phyloP scores from a whole-genome alignment of 352 stramenopile species.

The Paralagenidium karlingii region DNA sequence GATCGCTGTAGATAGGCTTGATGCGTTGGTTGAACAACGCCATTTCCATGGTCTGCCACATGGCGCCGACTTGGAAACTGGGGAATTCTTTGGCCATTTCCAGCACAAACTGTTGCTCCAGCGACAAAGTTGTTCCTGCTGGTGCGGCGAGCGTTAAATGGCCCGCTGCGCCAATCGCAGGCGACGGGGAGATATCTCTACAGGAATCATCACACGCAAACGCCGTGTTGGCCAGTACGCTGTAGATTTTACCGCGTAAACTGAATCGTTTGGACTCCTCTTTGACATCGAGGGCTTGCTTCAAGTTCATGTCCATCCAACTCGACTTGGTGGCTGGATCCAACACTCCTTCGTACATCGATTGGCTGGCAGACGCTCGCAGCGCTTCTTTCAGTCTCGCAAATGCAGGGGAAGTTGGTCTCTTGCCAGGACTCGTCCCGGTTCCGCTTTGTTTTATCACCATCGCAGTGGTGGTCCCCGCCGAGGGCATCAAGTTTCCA shows the following conservation, averaged over 20 bases:
- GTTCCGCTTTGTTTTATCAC: no score
- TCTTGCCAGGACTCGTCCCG: no score
- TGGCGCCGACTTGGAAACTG: conserved; percentile 47
- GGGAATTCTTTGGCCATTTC: conserved; percentile 63
- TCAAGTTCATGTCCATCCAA: conserved; percentile 1
- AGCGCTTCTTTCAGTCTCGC: conserved; percentile 56
- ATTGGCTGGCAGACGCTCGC: no score
- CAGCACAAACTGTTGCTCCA: conserved; percentile 45
- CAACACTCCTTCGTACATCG: no score
- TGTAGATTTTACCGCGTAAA: conserved; percentile 61
- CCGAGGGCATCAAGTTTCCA: no score
- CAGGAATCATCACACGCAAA: conserved; percentile 19
- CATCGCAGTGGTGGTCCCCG: no score
- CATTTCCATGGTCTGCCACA: conserved; percentile 62
- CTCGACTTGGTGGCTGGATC: conserved; percentile 7
- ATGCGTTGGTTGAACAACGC: conserved; percentile 42
- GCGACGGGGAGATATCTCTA: no score
- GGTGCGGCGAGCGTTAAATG: not conserved
- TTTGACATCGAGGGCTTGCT: conserved; percentile 17
- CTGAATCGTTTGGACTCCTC: conserved; percentile 35
- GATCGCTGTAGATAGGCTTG: conserved; percentile 58
- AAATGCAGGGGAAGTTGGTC: conserved; percentile 49
- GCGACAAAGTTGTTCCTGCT: conserved; percentile 16
- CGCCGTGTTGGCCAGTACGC: conserved; percentile 44
- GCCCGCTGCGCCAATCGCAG: conserved; percentile 1